A percentile compares a stretch with the other conserved stretches of the same genome.
phyloP scores from a whole-genome alignment of 768 basidiomycete species.

The Collybiopsis luxurians region DNA sequence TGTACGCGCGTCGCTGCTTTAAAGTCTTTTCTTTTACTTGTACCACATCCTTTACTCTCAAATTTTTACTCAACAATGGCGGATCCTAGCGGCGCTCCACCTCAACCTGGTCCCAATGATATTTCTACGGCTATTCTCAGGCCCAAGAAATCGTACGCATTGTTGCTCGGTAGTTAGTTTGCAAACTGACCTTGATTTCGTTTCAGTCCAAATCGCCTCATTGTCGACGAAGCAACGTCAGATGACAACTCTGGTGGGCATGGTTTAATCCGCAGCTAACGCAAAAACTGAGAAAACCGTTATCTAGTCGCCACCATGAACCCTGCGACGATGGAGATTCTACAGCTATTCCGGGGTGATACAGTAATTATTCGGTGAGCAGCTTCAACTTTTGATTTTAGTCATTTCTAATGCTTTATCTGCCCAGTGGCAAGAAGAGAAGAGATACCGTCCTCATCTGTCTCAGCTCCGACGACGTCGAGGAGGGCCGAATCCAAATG shows the following conservation, averaged over 20 bases:
- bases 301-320: constrained; percentile 84
- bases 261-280: background rate
- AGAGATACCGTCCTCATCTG: constrained; percentile 98
- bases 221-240: constrained; percentile 90
- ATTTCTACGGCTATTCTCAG: constrained; percentile 93
- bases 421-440: constrained; percentile 88
- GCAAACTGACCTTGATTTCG: constrained; percentile 17
- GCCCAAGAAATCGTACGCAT: constrained; percentile 93
- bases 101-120: constrained; percentile 86
- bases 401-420: background rate
- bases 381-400: constrained; percentile 8
- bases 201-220: constrained; percentile 89
- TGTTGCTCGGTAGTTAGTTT: constrained; percentile 7
- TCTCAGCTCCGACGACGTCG: constrained; percentile 92
- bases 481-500: constrained; percentile 96
- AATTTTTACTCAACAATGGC: constrained; percentile 41
- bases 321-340: constrained; percentile 93
- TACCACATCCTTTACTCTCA: background rate
- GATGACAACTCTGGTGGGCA: constrained; percentile 93
- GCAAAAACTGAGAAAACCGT: background rate
- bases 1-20: constrained; percentile 8
- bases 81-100: constrained; percentile 81
- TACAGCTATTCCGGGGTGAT: constrained; percentile 94
- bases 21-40: background rate
- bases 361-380: constrained; percentile 88